Evolutionary conservation across 2,329 filamentous ascomycete genomes (phyloP), one percentile per base, ranked within the genome.

Genomic region (Thelonectria rubi): DNA sequence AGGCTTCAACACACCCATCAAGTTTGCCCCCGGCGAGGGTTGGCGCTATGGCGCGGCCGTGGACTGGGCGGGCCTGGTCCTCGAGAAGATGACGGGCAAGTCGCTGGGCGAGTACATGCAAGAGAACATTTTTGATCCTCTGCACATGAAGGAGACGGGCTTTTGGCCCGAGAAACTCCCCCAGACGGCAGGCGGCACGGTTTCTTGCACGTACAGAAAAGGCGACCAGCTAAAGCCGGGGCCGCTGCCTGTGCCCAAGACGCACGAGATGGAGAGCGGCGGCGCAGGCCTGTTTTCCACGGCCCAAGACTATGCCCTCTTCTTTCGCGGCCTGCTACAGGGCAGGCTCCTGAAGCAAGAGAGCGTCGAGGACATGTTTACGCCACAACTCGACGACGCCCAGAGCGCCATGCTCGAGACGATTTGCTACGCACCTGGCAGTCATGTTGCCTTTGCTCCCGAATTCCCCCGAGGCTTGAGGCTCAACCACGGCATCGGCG

Each of bases 21-120:
- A 75, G 54, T 82, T 82, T 59, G 63, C 73, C 3, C 80, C 83
- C 0, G 84, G 83, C 1, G 73, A 77, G 3, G 76, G 78, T 7
- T 86, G 83, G 83, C 73, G 72, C 30, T 86, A 86, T 60, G 82
- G 84, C 5, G 68, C 75, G 3, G 72, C 73, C 0, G 59, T 79
- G 43, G 83, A 86, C 73, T 85, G 80, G 77, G 82, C 79, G 0
- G 82, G 81, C 3, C 60, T 78, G 5, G 72, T 79, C 1, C 70
- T 86, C 5, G 79, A 83, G 67, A 70, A 69, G 5, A 46, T 80
- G 5, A 79, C 77, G 0, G 76, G 76, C 7, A 65, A 73, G 53
- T 65, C 62, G 1, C 69, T 85, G 3, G 74, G 74, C 0, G 67
- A 64, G 6, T 81, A 79, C 71, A 76, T 80, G 73, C 64, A 73